Percentiles rank a stretch among this genome's conserved stretches.
Evolutionary conservation across 2,329 filamentous ascomycete genomes (phyloP).

Genomic region (Epichloe coenophiala): DNA sequence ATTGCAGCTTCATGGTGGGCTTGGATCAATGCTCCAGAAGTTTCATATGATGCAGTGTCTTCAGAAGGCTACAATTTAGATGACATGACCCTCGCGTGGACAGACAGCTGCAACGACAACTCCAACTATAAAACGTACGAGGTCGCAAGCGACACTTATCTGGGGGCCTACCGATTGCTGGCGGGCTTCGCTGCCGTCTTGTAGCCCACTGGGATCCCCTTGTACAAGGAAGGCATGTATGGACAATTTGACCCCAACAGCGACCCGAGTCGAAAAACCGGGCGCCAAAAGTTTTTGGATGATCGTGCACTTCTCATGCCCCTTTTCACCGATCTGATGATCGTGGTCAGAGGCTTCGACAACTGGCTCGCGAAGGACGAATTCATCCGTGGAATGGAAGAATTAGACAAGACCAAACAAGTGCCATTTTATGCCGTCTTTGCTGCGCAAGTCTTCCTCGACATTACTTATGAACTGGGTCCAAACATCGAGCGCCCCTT

Average conservation of each 20-base stretch:
- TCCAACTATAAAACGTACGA: background rate
- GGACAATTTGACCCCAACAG: conserved; percentile 14
- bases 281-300: conserved; percentile 19
- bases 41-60: conserved; percentile 4
- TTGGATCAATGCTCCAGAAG: conserved; percentile 8
- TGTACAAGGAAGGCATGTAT: conserved; percentile 14
- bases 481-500: conserved; percentile 5
- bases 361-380: conserved; percentile 20
- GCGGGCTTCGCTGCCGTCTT: conserved; percentile 4
- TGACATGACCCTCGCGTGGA: background rate
- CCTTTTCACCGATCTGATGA: conserved; percentile 20
- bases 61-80: background rate
- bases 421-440: conserved; percentile 25
- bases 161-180: background rate
- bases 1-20: conserved; percentile 13
- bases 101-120: background rate
- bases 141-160: background rate
- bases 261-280: conserved; percentile 12
- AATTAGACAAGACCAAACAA: conserved; percentile 16
- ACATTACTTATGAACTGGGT: conserved; percentile 23
- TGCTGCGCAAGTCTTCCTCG: conserved; percentile 27
- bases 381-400: conserved; percentile 21
- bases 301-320: conserved; percentile 21
- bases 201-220: conserved; percentile 6
- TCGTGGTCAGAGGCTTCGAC: conserved; percentile 3